Base-by-base conservation (phyloP, 805 yeast genomes). In the Kuraishia cidri region DNA sequence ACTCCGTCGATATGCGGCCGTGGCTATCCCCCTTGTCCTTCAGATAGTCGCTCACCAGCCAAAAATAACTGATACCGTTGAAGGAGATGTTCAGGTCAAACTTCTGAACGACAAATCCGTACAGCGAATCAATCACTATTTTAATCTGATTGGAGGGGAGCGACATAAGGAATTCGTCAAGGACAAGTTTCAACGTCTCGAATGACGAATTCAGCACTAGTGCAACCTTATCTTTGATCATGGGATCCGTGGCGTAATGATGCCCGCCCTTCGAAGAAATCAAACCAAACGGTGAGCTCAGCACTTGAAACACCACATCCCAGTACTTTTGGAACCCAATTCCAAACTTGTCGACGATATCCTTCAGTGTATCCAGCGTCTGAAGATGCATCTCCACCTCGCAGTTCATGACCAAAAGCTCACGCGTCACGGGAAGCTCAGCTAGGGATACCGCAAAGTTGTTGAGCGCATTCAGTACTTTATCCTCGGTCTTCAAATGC, bases 1-100 rank as follows among this genome's bases (percentile, higher is more conserved):
- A 33, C 10, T 46, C 48, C 1, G 53, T 46, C 5, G 38, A 40
- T 24, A 53, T 41, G 3, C 34, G 16, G 0, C 32, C 30, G 2
- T 11, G 6, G 3, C 34, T n/a, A 6, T 52, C 56, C 4, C 51
- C 37, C 24, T 46, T 54, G 4, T 55, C 57, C 33, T 75, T 65
- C 26, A 79, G 55, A 37, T 77, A 75, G 46, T 92, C 97, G 44
- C 96, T 83, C 3, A 92, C 74, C 11, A 82, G 54, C 97, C 97
- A 90, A 47, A 87, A 88, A 43, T 87, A 82, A 43, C 95, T 84
- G 6, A 87, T 82, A 0, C 96, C 79, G 31, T 94, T 84, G 50
- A 90, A 87, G 0, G 97, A 84, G 14, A 86, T 83, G 51, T 90
- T 90, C 42, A 90, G 54, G 42, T 90, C 95, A 40, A 62, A 64